These are phyloP conservation scores for Acarospora socialis DNA, from an alignment of 2,329 filamentous ascomycete genomes.

Conservation along the genomic window DNA sequence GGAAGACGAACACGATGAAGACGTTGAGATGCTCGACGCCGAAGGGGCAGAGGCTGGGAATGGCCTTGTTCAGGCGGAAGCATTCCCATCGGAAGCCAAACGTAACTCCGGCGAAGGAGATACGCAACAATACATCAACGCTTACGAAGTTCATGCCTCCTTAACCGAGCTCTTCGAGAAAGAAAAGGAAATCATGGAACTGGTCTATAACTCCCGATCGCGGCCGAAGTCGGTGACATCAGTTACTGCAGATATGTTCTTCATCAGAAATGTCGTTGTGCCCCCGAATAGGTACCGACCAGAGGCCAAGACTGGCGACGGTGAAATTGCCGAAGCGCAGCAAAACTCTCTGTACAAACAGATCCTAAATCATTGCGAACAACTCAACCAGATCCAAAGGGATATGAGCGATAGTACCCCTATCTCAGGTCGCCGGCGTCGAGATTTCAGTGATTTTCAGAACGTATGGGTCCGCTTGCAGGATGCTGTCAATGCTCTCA, in stretches of 20 bases:
- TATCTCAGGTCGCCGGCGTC: constrained; percentile 33
- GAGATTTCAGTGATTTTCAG: constrained; percentile 63
- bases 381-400: constrained; percentile 58
- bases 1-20: constrained; percentile 32
- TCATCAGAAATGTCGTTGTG: constrained; percentile 71
- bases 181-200: constrained; percentile 66
- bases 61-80: constrained; percentile 32
- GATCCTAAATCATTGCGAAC: constrained; percentile 62
- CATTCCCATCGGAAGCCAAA: constrained; percentile 18
- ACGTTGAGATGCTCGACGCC: constrained; percentile 39
- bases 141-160: constrained; percentile 69
- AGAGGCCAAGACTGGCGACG: constrained; percentile 65
- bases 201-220: constrained; percentile 73
- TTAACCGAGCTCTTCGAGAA: constrained; percentile 70
- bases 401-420: constrained; percentile 42
- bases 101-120: constrained; percentile 26
- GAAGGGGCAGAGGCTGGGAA: constrained; percentile 45
- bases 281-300: constrained; percentile 87
- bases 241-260: constrained; percentile 83
- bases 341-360: constrained; percentile 80
- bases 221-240: constrained; percentile 40
- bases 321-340: constrained; percentile 71
- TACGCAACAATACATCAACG: constrained; percentile 61
- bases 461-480: constrained; percentile 74
- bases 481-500: constrained; percentile 79